These are phyloP conservation scores for Escovopsis sp. DNA, from an alignment of 2,329 filamentous ascomycete species.

Conservation along the genomic window DNA sequence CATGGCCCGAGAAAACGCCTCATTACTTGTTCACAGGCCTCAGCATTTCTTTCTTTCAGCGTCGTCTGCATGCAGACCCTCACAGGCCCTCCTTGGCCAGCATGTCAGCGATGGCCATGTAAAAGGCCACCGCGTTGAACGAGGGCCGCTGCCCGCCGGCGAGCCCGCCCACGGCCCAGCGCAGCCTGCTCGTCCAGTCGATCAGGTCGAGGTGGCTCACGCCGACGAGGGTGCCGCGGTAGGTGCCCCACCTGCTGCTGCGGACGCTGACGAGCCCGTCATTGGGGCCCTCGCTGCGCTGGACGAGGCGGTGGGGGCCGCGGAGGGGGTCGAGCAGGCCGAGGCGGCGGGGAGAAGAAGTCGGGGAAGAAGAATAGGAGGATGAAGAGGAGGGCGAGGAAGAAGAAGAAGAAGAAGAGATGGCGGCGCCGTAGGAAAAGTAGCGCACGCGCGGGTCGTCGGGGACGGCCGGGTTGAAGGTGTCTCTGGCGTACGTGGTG, in stretches of 20 bases:
- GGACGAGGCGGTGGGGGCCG: conserved; percentile 34
- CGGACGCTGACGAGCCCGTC: conserved; percentile 53
- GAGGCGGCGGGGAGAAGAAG: too few relatives aligned
- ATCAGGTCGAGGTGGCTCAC: conserved; percentile 52
- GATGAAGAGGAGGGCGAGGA: too few relatives aligned
- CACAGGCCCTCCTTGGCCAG: conserved; percentile 48
- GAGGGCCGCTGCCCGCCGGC: conserved; percentile 36
- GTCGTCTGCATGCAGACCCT: conserved; percentile 2
- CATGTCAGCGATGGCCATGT: conserved; percentile 54
- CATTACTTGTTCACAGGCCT: not conserved
- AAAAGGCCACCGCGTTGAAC: conserved; percentile 55
- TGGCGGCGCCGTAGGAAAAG: conserved; percentile 45
- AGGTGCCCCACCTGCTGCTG: conserved; percentile 47
- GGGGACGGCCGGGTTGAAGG: conserved; percentile 43
- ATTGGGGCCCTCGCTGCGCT: conserved; percentile 41
- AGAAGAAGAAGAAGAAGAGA: too few relatives aligned
- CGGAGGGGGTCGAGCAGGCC: conserved; percentile 48
- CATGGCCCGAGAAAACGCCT: not conserved
- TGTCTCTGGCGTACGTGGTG: conserved; percentile 38
- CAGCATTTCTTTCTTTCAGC: not conserved
- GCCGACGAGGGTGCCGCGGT: conserved; percentile 46
- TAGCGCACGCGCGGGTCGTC: conserved; percentile 40
- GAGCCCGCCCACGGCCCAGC: conserved; percentile 37
- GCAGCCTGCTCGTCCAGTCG: conserved; percentile 50
- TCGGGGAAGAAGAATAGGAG: too few relatives aligned